Base-by-base conservation (phyloP, 306 rosid genomes). In the Adenanthera pavonina region DNA sequence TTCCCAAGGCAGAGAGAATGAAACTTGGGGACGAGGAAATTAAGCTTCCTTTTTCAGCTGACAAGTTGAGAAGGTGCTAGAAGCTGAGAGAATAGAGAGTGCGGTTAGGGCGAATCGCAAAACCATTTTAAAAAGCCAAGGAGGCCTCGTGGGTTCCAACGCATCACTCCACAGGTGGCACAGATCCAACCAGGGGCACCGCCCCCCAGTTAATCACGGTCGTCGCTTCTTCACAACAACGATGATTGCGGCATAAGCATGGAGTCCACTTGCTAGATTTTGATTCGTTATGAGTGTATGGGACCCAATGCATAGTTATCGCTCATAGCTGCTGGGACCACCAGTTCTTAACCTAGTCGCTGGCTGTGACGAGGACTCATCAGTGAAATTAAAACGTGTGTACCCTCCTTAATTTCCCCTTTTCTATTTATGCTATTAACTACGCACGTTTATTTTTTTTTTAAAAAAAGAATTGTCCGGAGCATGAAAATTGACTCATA, bases 71-170 rank as follows among this genome's bases (percentile, higher is more conserved):
- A 67, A 67, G 49, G 35, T 9, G 53, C 73, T 68, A 41, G 53
- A 68, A 68, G 14, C 2, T 2, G 33, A 17, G 51, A 38, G 53
- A 41, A 7, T 36, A 7, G 15, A 41, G 8, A 25, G 8, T 3
- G 52, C 36, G 17, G 40, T 8, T 14, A 11, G 3, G 2, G 10
- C 6, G 2, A 13, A 9, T 7, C 25, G 54, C 68, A 33, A 2
- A 75, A 17, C 56, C 30, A 3, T 33, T 33, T 46, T 17, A 35
- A n/a, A 25, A 78, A 4, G 16, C 15, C n/a, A 4, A 36, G 8
- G 47, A 53, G 17, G 36, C 12, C 48, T 67, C 84, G 85, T 88
- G 25, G 77, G 83, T 72, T 86, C 89, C 87, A 80, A 70, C 74
- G 43, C 77, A 74, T 7, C 7, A 8, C 12, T 2, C 2, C 12